Base-by-base conservation (phyloP, 2,329 filamentous ascomycete species). In the Monilinia laxa region DNA sequence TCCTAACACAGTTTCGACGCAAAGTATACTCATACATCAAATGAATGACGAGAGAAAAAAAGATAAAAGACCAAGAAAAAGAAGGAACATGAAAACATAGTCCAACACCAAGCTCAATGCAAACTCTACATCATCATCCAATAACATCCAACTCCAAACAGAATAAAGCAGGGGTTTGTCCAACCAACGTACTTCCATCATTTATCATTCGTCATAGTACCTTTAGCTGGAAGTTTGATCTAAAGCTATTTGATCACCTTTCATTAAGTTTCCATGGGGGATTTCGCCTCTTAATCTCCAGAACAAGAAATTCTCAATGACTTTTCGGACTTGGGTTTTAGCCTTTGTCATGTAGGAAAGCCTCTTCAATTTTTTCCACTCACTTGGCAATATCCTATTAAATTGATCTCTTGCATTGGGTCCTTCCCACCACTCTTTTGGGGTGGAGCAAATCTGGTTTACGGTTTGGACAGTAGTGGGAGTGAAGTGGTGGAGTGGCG, bases 381-480 rank as follows among this genome's bases (percentile, higher is more conserved):
- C 25, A 14, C 20, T 28, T 0, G 64, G 56, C 2, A 66, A 0
- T 0, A 10, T 1, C 7, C 54, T 62, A 3, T 49, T 56, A 4
- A 38, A 16, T 5, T n/a, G 2, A 47, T 66, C 64, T 0, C 6
- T 9, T 0, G 35, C 45, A 2, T 38, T 1, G 0, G 28, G 20
- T 0, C 6, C 14, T 18, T 66, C 64, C 64, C 64, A 66, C 64
- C 64, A 66, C 16, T 42, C n/a, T 25, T 14, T n/a, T 28, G 53
- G 31, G 4, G 53, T 20, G 1, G 28, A 5, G 9, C 20, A n/a
- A 12, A n/a, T 23, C 38, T 91, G 85, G 72, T 86, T 86, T 18
- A 93, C 93, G 68, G 97, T 94, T 78, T 89, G 87, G 20, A 97
- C 90, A 0, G 86, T 86, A 0, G 88, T 92, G 55, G 96, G 82